Percentiles rank a stretch among this genome's conserved stretches.
Conservation (phyloP, 2,329 filamentous ascomycete species). For the Fusarium musae region DNA sequence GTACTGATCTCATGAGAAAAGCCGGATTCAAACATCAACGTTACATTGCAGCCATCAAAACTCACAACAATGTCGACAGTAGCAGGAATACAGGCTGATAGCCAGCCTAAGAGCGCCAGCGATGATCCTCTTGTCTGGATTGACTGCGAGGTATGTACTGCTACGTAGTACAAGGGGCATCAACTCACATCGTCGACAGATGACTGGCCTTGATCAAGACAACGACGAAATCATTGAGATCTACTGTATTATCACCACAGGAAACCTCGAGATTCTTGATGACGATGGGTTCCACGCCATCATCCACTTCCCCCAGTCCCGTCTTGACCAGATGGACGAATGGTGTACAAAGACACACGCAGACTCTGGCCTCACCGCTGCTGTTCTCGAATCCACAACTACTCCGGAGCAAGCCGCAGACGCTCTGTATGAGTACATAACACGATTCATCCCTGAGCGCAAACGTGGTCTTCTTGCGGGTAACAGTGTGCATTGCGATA, state of each 20-base stretch:
- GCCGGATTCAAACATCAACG: constrained; percentile 5
- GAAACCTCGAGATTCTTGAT: constrained; percentile 80
- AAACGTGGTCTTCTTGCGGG: constrained; percentile 82
- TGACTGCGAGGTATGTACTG: constrained; percentile 65
- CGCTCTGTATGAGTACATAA: constrained; percentile 81
- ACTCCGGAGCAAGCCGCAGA: constrained; percentile 78
- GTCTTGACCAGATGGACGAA: constrained; percentile 82
- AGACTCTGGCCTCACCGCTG: constrained; percentile 81
- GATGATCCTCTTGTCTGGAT: constrained; percentile 84
- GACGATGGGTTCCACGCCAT: constrained; percentile 81
- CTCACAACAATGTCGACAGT: constrained; percentile 23
- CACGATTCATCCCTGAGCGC: constrained; percentile 73
- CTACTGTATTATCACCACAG: constrained; percentile 90
- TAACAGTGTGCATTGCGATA: constrained; percentile 93
- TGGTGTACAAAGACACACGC: constrained; percentile 90
- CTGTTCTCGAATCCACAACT: constrained; percentile 77
- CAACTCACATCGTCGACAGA: constrained; percentile 62
- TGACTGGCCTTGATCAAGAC: constrained; percentile 80
- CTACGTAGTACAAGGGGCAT: constrained; percentile 11
- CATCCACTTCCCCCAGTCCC: constrained; percentile 76
- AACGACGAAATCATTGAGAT: constrained; percentile 90
- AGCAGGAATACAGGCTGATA: constrained; percentile 25
- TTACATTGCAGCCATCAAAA: constrained; percentile 27
- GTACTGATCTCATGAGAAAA: constrained; percentile 24
- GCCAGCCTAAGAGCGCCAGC: constrained; percentile 43